Base-by-base conservation (phyloP, 208 protist species). In the Trypanosoma scelopori region DNA sequence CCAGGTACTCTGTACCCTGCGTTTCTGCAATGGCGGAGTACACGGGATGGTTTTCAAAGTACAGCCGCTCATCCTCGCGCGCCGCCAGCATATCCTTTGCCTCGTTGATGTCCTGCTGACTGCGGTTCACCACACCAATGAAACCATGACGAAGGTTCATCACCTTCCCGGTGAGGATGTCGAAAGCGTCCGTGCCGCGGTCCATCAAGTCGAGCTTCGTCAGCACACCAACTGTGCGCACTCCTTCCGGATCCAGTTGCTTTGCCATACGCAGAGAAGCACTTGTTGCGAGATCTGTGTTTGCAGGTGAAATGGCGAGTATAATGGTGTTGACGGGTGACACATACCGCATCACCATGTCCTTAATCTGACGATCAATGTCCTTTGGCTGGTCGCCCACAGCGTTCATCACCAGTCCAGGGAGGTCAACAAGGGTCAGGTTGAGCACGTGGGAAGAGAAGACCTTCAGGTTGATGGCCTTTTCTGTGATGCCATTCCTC, bases 191-290 rank as follows among this genome's bases (percentile, higher is more conserved):
- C 16, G 98, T 99, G 27, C 99, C 98, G 49, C 82, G 71, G 65
- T 98, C 95, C 98, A 99, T 99, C 15, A 99, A 74, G 74, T 99
- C 98, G 0, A 99, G 56, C 76, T 99, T 99, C 9, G 98, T 99
- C 5, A 99, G 69, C 12, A 99, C 98, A 50, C 98, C 99, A 20
- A 99, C 81, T 5, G 99, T 99, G 45, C 99, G 87, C 12, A 96
- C 35, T 49, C 98, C 97, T 20, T 98, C 84, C 1, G 98, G 98
- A 84, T 99, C 99, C 1, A 99, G 90, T 58, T 98, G 76, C 50
- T 87, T 82, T 0, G 99, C 98, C 1, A 99, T 57, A 22, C 99
- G 85, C 5, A 99, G 77, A 16, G 98, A 98, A 74, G 99, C 98
- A 48, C 95, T 99, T 63, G 98, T 99, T 6, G 99, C 98, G 7